Evolutionary conservation across 345 rosid species (phyloP), one percentile per base, ranked within the genome.

Genomic region (Raphanus sativus): DNA sequence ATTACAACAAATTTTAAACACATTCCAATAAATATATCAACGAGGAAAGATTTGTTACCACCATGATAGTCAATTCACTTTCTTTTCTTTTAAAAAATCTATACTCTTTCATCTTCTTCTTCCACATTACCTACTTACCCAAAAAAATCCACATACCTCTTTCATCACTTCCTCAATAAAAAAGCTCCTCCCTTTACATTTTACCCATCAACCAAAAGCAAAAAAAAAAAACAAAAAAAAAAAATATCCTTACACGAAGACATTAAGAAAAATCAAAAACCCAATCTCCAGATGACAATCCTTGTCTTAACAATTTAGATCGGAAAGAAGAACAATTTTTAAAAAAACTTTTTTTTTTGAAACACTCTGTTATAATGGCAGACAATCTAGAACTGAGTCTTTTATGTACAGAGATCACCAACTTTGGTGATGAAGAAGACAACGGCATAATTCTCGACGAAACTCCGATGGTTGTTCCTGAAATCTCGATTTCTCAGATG

Each of bases 311-410:
- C 54, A 66, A 26, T 75, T 21, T 33, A 65, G 66, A 64, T 76
- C 74, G 65, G 40, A 8, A 45, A 29, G 12, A 54, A 38, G 56
- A 67, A 21, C 69, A 25, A 30, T 17, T 38, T 54, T 65, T 21
- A 8, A 42, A 3, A 3, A 21, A 21, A 21, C 21, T 21, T 21
- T 21, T 21, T 3, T 30, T 10, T 77, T 15, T 67, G 26, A 8
- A 13, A 69, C 74, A 25, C 74, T 67, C 73, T 73, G 64, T 72
- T 67, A 16, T 1, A 73, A 90, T 88, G 91, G 87, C 86, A 76
- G 77, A 86, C 12, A 86, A 84, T 82, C 84, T 84, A 48, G 85
- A 82, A 54, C 76, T 87, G 48, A 84, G 81, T 54, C 87, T 87
- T 80, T 73, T 85, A 2, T 86, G 91, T 63, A 65, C 86, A 54